phyloP scores from a whole-genome alignment of 2,329 filamentous ascomycete species.

The Teratosphaeria destructans region DNA sequence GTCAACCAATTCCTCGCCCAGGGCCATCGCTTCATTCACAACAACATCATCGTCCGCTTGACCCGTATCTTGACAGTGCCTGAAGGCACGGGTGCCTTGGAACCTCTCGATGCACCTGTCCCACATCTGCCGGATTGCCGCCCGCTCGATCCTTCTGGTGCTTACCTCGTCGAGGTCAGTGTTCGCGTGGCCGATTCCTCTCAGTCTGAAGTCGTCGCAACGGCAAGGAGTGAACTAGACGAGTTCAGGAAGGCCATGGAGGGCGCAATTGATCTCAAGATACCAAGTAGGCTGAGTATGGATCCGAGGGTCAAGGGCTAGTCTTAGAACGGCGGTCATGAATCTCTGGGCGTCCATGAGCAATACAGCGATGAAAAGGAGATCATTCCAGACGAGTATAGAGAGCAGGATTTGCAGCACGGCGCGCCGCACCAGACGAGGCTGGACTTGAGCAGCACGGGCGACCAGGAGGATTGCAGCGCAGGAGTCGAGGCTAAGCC shows the following conservation, averaged over 20 bases:
- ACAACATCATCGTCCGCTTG: conserved; percentile 47
- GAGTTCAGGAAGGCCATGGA: conserved; percentile 46
- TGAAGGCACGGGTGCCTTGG: conserved; percentile 9
- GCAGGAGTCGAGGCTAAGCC: not conserved
- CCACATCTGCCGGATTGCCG: conserved; percentile 33
- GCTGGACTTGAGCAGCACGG: not conserved
- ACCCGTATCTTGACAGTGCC: conserved; percentile 42
- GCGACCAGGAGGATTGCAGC: not conserved
- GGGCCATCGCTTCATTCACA: conserved; percentile 48
- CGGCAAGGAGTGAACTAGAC: conserved; percentile 45
- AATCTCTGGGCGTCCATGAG: not conserved
- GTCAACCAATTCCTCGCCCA: conserved; percentile 45
- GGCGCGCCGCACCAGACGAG: not conserved
- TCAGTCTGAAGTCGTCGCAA: conserved; percentile 44
- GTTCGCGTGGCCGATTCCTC: conserved; percentile 47
- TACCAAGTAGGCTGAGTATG: conserved; percentile 48
- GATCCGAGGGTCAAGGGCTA: conserved; percentile 45
- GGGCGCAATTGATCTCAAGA: conserved; percentile 45
- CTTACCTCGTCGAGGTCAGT: conserved; percentile 48
- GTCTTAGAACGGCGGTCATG: not conserved
- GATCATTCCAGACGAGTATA: not conserved
- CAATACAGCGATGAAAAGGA: not conserved
- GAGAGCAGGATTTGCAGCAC: not conserved
- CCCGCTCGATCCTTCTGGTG: conserved; percentile 46
- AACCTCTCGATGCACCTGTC: conserved; percentile 27